Base-by-base conservation (phyloP, 805 yeast species). In the Jamesozyma lodderae region DNA sequence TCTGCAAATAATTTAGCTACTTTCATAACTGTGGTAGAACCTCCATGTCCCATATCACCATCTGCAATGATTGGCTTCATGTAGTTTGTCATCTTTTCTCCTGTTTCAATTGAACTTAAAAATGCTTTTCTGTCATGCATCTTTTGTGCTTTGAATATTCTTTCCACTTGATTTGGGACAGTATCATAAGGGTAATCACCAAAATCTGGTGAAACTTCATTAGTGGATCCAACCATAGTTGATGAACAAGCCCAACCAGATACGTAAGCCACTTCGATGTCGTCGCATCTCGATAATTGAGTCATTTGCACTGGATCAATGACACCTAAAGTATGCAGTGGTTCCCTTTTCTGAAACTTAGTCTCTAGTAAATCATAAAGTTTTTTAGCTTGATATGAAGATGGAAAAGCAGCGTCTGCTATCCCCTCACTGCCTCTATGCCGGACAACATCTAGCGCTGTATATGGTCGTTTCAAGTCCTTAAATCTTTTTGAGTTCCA, bases 131-230 rank as follows among this genome's bases (percentile, higher is more conserved):
- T 65, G 49, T 76, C 82, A 46, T 76, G 82, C 46, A 74, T 60
- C 43, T 60, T 62, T 56, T 76, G 81, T 1, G 80, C 77, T 45
- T 71, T 68, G 55, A 75, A 75, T 24, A 76, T 49, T 38, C 80
- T 63, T 40, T 74, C 77, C 5, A 75, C 81, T 49, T 75, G 78
- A 47, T 73, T 73, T n/a, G 83, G 83, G 2, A 77, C 80, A 0
- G 83, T 77, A 46, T 77, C 77, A 48, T 77, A 76, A 0, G 83
- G 82, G 49, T 77, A 77, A 52, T 77, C 83, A 16, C 81, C 83
- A 53, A 75, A 73, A 50, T 77, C 83, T 1, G 81, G 79, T 2
- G 76, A 69, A 3, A 75, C 79, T 46, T 77, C 82, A 49, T 75
- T 71, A 3, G 81, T 77, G 3, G 79, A 67, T 8, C 55, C 53